Evolutionary conservation across 164 flowering plant species (phyloP), one percentile per base, ranked within the genome.

Genomic region (Liriodendron chinense): DNA sequence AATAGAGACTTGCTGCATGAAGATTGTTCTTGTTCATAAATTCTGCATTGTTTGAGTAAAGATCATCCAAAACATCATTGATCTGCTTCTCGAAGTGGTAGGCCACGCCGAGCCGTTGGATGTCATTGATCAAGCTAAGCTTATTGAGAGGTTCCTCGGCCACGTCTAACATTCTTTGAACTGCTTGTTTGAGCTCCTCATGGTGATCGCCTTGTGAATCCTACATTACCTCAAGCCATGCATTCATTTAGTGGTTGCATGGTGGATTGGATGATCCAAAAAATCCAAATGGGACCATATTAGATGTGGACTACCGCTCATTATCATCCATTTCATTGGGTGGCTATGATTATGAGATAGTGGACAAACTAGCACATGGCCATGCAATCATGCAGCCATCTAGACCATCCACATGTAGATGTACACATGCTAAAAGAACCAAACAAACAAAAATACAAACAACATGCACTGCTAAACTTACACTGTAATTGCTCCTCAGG

Each of bases 81-180:
- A 66, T 66, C 69, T 66, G 34, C 47, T 66, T 25, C n/a, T 66
- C 69, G 24, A 66, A 66, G 47, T 66, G 69, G 26, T 66, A 66
- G n/a, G 69, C 69, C 47, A 66, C 21, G 2, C 47, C 69, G 6
- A 66, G 69, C 16, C 69, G 16, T 26, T 66, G 69, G 34, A 66
- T 24, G 8, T 66, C 43, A 66, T 66, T 8, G 16, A 66, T 66
- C 69, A 66, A 24, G 6, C 4, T 66, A 25, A 66, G 25, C 26
- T 26, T 26, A 13, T 26, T 7, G 9, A 26, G 9, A 9, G 69
- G 18, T 16, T 26, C 69, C 8, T 12, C 13, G 34, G n/a, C 47
- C 16, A 53, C 59, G 16, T 64, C 26, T 21, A 64, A 23, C 67
- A 23, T 23, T 13, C 26, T 22, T 14, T 24, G 67, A 24, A 64